Base-by-base conservation (phyloP, 768 basidiomycete genomes). In the Lactifluus echinatus region DNA sequence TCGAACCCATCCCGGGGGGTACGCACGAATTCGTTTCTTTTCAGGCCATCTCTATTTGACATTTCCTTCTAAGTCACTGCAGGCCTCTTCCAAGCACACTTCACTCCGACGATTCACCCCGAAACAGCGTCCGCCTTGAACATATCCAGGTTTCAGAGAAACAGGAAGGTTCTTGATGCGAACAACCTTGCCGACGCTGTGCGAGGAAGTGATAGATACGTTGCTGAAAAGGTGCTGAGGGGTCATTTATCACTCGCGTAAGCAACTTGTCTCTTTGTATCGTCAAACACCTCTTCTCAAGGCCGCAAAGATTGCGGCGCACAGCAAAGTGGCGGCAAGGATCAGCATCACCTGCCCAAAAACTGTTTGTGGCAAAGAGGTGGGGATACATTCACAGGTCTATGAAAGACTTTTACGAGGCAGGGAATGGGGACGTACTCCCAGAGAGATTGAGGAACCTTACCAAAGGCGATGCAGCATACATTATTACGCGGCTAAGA, bases 401-500 rank as follows among this genome's bases (percentile, higher is more conserved):
- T 39, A 57, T 73, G 60, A 59, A 62, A 49, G 44, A 66, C 54
- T 55, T 62, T 47, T 59, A 39, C 49, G 60, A 61, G n/a, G 51
- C 58, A 10, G 55, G 61, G 17, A 65, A 56, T n/a, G 65, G 66
- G 17, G 53, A 65, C 31, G 45, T 50, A 12, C 64, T 60, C 23
- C 67, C 68, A 8, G 64, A 73, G 29, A 71, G 68, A 43, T 66
- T 82, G 4, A 68, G 64, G 44, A 69, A 56, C 0, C 65, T 93
- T 63, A 90, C 81, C 1, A 91, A 89, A 68, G 91, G 91, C 2
- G 77, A 87, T 61, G 89, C 89, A 28, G 85, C 84, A 0, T 83
- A 84, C 61, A 82, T 92, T 44, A 86, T 93, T 59, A 82, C 82
- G 23, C 82, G 89, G 8, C 58, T 89, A 55, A 85, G 81, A 66